A percentile compares a stretch with the other conserved stretches of the same genome.
Conservation (phyloP, 257 asterid genomes). For the Nicotiana noctiflora region DNA sequence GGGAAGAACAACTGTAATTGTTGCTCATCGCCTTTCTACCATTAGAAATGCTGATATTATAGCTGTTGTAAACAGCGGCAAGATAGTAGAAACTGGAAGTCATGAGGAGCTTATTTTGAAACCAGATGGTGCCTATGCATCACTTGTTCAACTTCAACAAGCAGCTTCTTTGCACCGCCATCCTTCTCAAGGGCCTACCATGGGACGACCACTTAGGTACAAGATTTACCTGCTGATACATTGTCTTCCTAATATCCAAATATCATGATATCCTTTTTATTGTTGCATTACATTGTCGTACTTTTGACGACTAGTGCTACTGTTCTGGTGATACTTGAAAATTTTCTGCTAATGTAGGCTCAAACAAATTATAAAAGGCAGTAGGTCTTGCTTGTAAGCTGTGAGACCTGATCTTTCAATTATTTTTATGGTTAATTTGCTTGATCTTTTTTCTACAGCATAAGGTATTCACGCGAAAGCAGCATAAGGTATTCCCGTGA, state of each 20-base stretch:
- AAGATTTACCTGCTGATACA: not conserved
- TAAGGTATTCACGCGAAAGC: conserved; percentile 64
- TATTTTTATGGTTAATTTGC: not conserved
- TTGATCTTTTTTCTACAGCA: conserved; percentile 29
- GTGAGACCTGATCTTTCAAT: not conserved
- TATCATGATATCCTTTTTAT: conserved; percentile 1
- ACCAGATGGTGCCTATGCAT: conserved; percentile 69
- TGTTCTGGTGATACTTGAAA: not conserved
- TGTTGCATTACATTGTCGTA: not conserved
- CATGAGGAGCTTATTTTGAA: conserved; percentile 84
- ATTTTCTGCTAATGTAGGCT: not conserved
- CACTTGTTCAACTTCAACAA: conserved; percentile 86
- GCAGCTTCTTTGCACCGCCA: conserved; percentile 51
- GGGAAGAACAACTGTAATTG: conserved; percentile 81
- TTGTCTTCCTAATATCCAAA: not conserved
- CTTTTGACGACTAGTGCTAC: not conserved
- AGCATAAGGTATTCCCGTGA: conserved; percentile 73
- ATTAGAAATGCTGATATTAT: conserved; percentile 80
- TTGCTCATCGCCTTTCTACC: conserved; percentile 93
- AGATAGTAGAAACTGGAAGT: conserved; percentile 74
- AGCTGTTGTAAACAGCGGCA: conserved; percentile 79
- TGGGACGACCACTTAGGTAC: conserved; percentile 65
- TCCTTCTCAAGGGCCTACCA: conserved; percentile 58
- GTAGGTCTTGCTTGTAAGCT: not conserved
- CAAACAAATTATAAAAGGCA: not conserved